Evolutionary conservation across 495 filamentous ascomycete species (phyloP), one percentile per base, ranked within the genome.

Genomic region (Cenococcum geophilum): DNA sequence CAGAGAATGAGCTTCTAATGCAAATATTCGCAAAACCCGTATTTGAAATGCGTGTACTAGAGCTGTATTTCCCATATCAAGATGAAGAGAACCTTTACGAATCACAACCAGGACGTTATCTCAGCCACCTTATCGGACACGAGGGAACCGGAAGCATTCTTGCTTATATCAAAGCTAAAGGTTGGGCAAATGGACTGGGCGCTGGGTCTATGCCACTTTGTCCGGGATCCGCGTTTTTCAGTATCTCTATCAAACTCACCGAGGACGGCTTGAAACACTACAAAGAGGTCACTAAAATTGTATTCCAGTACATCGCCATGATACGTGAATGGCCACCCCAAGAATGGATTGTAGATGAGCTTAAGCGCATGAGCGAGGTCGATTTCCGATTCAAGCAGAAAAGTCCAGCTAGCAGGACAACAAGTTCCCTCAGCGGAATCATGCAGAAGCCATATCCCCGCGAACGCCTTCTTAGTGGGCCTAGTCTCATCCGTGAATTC

Each of bases 81-180:
- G 92, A 97, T 70, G 91, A 97, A 72, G 91, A 97, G 61, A 70
- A 83, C 9, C 73, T 92, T 55, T 95, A 85, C 73, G 85, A 90
- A 66, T 82, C 85, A 8, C 91, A 95, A 55, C 93, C 93, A 12
- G 88, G 88, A 65, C 83, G 90, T 37, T 99, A 97, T 70, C 82
- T 96, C 64, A 88, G 87, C 68, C 93, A 99, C 70, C 74, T 99
- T 49, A 92, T 99, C 63, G 93, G 93, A 14, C 95, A 99, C 63
- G 93, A 99, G 73, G 93, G 93, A 0, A 93, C 93, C 8, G 93
- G 93, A 1, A 97, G 93, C 76, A 92, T 99, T 65, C 83, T 99
- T 72, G 86, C 93, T 0, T 92, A 96, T 71, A 82, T 96, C 71
- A 99, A 97, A 75, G 86, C 83, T 22, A 96, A 95, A 73, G 93